These are phyloP conservation scores for Fusarium praegraminearum DNA, from an alignment of 2,329 filamentous ascomycete species.

Conservation along the genomic window DNA sequence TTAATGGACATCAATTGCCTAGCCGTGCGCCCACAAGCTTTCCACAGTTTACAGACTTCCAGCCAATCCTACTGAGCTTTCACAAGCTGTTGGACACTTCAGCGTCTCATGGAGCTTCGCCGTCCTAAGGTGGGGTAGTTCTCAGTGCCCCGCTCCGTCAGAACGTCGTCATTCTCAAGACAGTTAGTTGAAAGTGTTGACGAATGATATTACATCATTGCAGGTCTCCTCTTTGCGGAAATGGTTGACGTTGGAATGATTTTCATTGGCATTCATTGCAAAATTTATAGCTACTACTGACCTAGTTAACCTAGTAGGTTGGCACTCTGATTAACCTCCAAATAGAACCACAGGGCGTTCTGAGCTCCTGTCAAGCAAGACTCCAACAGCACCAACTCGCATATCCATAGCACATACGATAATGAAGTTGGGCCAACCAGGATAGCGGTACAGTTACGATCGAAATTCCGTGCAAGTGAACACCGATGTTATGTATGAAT, in stretches of 20 bases:
- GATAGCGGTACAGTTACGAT: background rate
- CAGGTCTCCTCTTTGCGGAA: background rate
- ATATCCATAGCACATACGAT: background rate
- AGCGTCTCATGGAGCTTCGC: slow-evolving; percentile 23
- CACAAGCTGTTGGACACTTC: slow-evolving; percentile 32
- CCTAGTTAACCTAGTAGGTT: no score
- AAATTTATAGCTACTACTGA: no score
- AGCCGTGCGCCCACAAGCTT: background rate
- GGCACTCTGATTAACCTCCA: background rate
- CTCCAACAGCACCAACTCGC: background rate
- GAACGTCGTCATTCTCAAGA: slow-evolving; percentile 44
- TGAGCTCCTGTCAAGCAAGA: background rate
- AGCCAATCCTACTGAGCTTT: slow-evolving; percentile 37
- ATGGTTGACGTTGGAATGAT: no score
- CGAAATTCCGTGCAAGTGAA: background rate
- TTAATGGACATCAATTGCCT: slow-evolving; percentile 1
- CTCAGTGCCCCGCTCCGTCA: slow-evolving; percentile 39
- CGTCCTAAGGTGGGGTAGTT: slow-evolving; percentile 37
- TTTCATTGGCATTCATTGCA: no score
- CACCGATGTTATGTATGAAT: background rate
- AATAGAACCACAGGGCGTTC: background rate
- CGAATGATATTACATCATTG: slow-evolving; percentile 48
- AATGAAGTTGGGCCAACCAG: background rate
- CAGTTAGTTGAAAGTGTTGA: slow-evolving; percentile 31
- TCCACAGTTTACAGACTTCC: slow-evolving; percentile 1